These are phyloP conservation scores for Boletus tomentosulus DNA, from an alignment of 768 basidiomycete genomes.

Conservation along the genomic window DNA sequence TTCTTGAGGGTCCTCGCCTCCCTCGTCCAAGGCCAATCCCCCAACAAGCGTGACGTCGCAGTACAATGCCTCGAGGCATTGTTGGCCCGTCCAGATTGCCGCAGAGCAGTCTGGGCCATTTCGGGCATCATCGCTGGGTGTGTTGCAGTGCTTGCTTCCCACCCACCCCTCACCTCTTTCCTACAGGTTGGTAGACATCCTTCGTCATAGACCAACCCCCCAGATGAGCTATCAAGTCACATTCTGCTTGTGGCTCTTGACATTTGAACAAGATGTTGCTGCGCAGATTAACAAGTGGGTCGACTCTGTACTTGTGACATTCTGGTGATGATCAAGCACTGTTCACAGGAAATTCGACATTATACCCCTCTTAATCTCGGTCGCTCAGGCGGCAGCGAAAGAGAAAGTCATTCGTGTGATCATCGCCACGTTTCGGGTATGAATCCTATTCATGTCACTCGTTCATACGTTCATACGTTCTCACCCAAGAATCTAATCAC, in stretches of 20 bases:
- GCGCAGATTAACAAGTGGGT: conserved; percentile 82
- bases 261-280: conserved; percentile 84
- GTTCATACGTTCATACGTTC: conserved; percentile 1
- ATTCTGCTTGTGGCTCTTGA: conserved; percentile 91
- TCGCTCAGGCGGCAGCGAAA: conserved; percentile 88
- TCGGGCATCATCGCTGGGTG: conserved; percentile 68
- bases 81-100: conserved; percentile 73
- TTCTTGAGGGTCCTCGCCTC: conserved; percentile 58
- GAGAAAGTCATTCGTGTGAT: conserved; percentile 96
- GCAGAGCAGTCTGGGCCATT: conserved; percentile 76
- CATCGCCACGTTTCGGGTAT: conserved; percentile 84
- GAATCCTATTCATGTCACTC: conserved; percentile 7
- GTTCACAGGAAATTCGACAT: conserved; percentile 79
- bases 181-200: conserved; percentile 72
- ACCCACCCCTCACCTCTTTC: background rate
- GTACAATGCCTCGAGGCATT: conserved; percentile 89
- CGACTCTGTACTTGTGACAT: background rate
- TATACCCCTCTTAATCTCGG: conserved; percentile 75
- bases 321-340: conserved; percentile 1
- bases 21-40: conserved; percentile 55
- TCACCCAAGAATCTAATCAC: conserved; percentile 72
- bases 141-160: conserved; percentile 2
- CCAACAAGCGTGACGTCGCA: conserved; percentile 79
- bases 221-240: conserved; percentile 96
- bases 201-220: conserved; percentile 76